Base-by-base conservation (phyloP, 306 rosid species). In the Cyclanthera cordifolia region DNA sequence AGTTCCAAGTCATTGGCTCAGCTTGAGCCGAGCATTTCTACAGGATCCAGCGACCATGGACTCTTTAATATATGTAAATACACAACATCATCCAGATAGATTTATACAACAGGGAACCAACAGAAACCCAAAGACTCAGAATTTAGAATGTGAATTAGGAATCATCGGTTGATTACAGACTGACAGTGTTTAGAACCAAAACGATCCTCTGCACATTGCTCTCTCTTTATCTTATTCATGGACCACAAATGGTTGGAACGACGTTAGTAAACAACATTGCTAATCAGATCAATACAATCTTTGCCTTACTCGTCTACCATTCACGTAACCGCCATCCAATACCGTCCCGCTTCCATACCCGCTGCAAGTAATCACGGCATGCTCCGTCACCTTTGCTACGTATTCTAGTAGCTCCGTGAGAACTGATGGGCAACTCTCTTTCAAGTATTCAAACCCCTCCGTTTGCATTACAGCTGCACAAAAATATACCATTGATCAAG, bases 301-400 rank as follows among this genome's bases (percentile, higher is more conserved):
- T 83, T 78, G 97, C 77, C 87, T 89, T 82, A 91, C 97, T 77
- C 97, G 86, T 75, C 97, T 82, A 60, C 97, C 97, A 80, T 87
- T 82, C 37, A 85, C 34, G 71, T 91, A 95, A 43, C 96, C 84
- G 49, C 97, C 97, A 67, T 91, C 97, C 4, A 82, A 87, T 16
- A 85, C 63, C 32, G 73, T 83, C 71, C 83, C 96, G 25, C 45
- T 65, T 58, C 88, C 87, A 5, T 79, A 84, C 81, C 86, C 84
- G 80, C 67, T 60, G 48, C 83, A 77, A 71, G 78, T 69, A 37
- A 78, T 60, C 72, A 74, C 78, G 2, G 85, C 85, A 76, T 84
- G 95, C 84, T 92, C 97, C 16, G 79, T 74, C 73, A 83, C 85
- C 81, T 85, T 85, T 17, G 92, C 97, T 75, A 92, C 92, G 39